These are phyloP conservation scores for Lolium multiflorum DNA, from an alignment of 176 grass and related monocot genomes.

Conservation along the genomic window DNA sequence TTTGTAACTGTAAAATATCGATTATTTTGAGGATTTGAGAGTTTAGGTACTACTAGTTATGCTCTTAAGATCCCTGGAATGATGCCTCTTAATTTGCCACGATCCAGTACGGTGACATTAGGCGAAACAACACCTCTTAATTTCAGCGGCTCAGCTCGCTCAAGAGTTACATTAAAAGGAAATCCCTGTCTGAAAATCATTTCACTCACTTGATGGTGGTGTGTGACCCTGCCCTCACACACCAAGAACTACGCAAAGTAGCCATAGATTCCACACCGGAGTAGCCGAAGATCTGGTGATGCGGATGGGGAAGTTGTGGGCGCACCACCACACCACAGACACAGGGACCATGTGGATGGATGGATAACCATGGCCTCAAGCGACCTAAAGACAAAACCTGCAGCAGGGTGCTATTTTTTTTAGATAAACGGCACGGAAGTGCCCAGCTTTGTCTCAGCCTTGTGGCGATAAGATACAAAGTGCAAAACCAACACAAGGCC, in stretches of 20 bases:
- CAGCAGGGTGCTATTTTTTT: too few species aligned
- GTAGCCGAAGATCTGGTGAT: slow-evolving; percentile 34
- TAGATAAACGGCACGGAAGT: too few species aligned
- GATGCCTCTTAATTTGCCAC: too few species aligned
- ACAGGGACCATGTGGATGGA: slow-evolving; percentile 41
- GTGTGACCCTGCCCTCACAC: slow-evolving; percentile 41
- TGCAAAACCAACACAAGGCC: too few species aligned
- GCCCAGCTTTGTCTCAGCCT: too few species aligned
- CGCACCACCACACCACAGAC: not conserved
- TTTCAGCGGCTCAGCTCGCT: not conserved
- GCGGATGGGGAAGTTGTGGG: slow-evolving; percentile 14
- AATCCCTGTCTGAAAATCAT: not conserved
- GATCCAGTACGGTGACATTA: not conserved
- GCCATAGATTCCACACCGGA: slow-evolving; percentile 21
- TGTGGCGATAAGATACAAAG: too few species aligned
- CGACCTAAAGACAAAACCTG: slow-evolving; percentile 31
- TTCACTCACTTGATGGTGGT: slow-evolving; percentile 17
- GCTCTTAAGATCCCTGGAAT: too few species aligned
- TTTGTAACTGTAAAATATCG: too few species aligned
- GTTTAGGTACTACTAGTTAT: too few species aligned
- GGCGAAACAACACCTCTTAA: not conserved
- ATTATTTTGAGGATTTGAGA: too few species aligned
- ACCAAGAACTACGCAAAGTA: not conserved
- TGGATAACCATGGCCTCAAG: not conserved
- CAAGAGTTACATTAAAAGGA: not conserved